These are phyloP conservation scores for Aegilops bicornis DNA, from an alignment of 176 grass and related monocot species.

Conservation along the genomic window DNA sequence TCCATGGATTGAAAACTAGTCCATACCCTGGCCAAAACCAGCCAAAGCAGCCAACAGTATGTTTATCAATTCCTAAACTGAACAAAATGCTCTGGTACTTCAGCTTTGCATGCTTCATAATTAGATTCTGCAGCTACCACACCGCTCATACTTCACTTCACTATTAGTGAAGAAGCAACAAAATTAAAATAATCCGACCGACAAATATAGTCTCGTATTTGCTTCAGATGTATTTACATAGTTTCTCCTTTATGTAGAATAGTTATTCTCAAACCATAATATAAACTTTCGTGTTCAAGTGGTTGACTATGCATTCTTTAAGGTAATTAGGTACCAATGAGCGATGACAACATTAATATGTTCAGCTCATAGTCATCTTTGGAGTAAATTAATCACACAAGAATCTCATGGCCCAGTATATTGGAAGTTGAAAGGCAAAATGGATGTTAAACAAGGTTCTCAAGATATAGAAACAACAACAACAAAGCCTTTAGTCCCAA, in stretches of 20 bases:
- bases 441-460: not conserved
- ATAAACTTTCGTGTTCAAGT: not conserved
- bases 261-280: slow-evolving; percentile 7
- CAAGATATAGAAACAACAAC: not conserved
- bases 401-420: not conserved
- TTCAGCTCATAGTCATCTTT: not conserved
- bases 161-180: not conserved
- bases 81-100: not conserved
- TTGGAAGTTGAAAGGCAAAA: not conserved
- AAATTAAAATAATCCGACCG: not conserved
- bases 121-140: not conserved
- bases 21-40: not conserved
- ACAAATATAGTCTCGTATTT: not conserved
- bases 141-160: not conserved
- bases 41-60: not conserved
- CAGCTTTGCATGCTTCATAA: not conserved
- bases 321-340: not conserved
- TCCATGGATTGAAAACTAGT: not conserved
- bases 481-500: no score
- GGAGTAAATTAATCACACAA: slow-evolving; percentile 7
- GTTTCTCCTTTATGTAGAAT: not conserved
- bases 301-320: not conserved
- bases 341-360: not conserved
- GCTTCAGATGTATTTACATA: not conserved
- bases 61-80: not conserved